Percentiles rank a stretch among this genome's conserved stretches.
Evolutionary conservation across 23 red algal genomes (phyloP).

Genomic region (Agarophyton chilense): DNA sequence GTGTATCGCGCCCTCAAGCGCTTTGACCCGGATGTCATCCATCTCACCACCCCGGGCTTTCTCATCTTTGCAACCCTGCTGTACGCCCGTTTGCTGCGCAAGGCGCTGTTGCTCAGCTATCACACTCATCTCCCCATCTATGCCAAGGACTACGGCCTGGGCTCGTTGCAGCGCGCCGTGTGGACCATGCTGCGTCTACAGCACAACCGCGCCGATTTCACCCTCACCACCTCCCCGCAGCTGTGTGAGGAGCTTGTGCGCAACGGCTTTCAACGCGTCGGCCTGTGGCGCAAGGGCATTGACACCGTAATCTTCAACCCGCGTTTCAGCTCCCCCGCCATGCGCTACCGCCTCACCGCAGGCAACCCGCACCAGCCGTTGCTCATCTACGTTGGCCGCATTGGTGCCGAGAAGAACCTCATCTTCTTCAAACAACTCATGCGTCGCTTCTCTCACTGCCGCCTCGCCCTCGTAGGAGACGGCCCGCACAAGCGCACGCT

Average conservation of each 20-base stretch:
- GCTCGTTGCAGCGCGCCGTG: slow-evolving; percentile 59
- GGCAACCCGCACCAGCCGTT: slow-evolving; percentile 78
- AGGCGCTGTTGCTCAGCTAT: slow-evolving; percentile 89
- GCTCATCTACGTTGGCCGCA: slow-evolving; percentile 92
- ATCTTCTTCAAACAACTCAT: slow-evolving; percentile 68
- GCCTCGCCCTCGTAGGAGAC: slow-evolving; percentile 94
- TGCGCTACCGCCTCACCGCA: slow-evolving; percentile 76
- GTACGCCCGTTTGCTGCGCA: slow-evolving; percentile 87
- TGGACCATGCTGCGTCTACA: slow-evolving; percentile 88
- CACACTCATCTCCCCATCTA: slow-evolving; percentile 96
- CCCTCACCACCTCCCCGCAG: slow-evolving; percentile 90
- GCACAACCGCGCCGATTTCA: slow-evolving; percentile 94
- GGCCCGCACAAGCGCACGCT: slow-evolving; percentile 76
- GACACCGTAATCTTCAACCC: slow-evolving; percentile 92
- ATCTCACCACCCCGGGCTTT: slow-evolving; percentile 91
- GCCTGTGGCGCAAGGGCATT: slow-evolving; percentile 93
- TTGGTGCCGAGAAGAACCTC: slow-evolving; percentile 98
- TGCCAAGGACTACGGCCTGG: slow-evolving; percentile 87
- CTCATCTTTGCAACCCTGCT: slow-evolving; percentile 88
- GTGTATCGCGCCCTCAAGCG: slow-evolving; percentile 73
- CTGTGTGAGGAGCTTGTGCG: slow-evolving; percentile 85
- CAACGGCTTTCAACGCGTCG: slow-evolving; percentile 83
- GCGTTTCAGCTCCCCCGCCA: slow-evolving; percentile 47
- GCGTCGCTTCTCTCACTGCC: slow-evolving; percentile 59
- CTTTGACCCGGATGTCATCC: slow-evolving; percentile 95